Evolutionary conservation across 2,329 filamentous ascomycete genomes (phyloP).

Genomic region (Chalaropsis thielavioides): DNA sequence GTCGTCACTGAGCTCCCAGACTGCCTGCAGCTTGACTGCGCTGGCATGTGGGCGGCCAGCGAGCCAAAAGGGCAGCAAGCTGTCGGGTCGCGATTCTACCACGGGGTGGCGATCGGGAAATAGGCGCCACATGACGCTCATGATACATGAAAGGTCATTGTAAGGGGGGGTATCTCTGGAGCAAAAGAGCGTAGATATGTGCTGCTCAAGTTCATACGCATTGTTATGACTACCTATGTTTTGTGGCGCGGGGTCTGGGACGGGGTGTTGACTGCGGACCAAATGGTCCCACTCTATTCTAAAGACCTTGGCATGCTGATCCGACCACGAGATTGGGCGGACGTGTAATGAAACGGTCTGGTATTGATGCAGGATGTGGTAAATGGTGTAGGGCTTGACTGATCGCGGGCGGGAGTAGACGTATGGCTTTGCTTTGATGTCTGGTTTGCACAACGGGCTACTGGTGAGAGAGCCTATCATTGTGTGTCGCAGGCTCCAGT

Average conservation of each 20-base stretch:
- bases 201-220: neutral
- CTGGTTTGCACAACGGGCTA: neutral
- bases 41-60: constrained; percentile 7
- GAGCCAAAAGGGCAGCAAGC: constrained; percentile 13
- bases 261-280: constrained; percentile 20
- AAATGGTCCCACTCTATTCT: constrained; percentile 33
- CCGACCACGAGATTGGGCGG: constrained; percentile 42
- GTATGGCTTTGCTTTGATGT: neutral
- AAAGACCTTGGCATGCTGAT: constrained; percentile 35
- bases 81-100: constrained; percentile 4
- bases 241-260: neutral
- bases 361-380: constrained; percentile 14
- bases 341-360: constrained; percentile 31
- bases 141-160: neutral
- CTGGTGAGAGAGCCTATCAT: neutral
- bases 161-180: neutral
- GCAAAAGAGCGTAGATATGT: neutral
- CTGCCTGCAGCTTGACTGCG: constrained; percentile 9
- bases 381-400: constrained; percentile 12
- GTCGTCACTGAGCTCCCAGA: constrained; percentile 11
- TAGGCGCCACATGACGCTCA: constrained; percentile 1
- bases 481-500: neutral
- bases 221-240: neutral
- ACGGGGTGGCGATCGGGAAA: constrained; percentile 9
- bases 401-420: neutral